Evolutionary conservation across 176 grass and related monocot genomes (phyloP).

Genomic region (Bonia amplexicaulis): DNA sequence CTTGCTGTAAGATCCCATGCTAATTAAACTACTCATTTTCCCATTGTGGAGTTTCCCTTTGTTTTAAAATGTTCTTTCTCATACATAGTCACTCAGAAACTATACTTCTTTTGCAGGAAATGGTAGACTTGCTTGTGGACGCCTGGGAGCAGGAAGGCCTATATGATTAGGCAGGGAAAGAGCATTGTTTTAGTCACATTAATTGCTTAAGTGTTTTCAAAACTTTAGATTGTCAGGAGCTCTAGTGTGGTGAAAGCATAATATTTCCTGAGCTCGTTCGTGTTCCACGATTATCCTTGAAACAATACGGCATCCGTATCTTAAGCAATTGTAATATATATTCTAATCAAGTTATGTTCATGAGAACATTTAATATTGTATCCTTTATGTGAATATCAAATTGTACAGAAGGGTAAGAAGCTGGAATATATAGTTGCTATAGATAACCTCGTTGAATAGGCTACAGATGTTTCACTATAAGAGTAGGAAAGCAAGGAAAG

Average conservation of each 20-base stretch:
- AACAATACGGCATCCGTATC: not conserved
- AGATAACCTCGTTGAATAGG: not conserved
- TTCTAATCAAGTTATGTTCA: not conserved
- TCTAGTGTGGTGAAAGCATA: constrained; percentile 9
- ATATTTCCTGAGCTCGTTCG: not conserved
- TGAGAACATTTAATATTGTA: not conserved
- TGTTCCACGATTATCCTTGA: constrained; percentile 29
- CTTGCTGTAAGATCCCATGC: constrained; percentile 57
- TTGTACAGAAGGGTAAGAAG: not conserved
- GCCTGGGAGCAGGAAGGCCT: constrained; percentile 92
- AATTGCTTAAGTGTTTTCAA: not conserved
- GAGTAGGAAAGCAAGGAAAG: not conserved
- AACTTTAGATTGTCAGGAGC: constrained; percentile 10
- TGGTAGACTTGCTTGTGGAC: constrained; percentile 93
- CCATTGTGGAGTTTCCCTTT: not conserved
- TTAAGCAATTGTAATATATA: constrained; percentile 35
- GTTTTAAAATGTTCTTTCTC: not conserved
- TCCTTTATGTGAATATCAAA: not conserved
- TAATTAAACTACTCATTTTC: not conserved
- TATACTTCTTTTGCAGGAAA: constrained; percentile 67
- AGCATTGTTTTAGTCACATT: constrained; percentile 1
- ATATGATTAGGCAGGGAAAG: constrained; percentile 50
- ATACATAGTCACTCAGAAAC: not conserved
- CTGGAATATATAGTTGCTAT: not conserved
- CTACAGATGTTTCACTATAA: not conserved